Conservation (phyloP, 2,329 filamentous ascomycete genomes). For the Aspergillus sp. region DNA sequence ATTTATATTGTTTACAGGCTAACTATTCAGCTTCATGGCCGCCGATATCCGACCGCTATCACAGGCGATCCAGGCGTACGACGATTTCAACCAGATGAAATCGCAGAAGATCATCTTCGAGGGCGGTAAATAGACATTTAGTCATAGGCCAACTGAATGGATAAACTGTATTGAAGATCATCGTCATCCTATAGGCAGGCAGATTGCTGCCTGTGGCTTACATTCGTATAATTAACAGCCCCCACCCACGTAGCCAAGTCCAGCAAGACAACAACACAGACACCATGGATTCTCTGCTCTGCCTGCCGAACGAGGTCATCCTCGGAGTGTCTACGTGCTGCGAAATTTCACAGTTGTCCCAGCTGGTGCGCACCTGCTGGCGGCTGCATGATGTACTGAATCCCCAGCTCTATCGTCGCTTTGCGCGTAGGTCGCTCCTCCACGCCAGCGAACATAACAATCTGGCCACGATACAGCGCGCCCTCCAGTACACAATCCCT, state of each 20-base stretch:
- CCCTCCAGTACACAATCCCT: background rate
- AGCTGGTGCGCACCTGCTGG: background rate
- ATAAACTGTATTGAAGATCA: too few relatives aligned
- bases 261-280: background rate
- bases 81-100: conserved; percentile 68
- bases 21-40: conserved; percentile 64
- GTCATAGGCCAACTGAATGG: too few relatives aligned
- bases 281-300: background rate
- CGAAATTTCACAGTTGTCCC: background rate
- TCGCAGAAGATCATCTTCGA: conserved; percentile 71
- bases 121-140: conserved; percentile 20
- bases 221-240: background rate
- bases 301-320: background rate
- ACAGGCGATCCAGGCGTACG: conserved; percentile 61
- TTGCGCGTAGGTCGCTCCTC: background rate
- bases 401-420: background rate
- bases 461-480: background rate
- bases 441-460: background rate
- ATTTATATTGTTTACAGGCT: conserved; percentile 8
- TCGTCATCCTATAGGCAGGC: background rate
- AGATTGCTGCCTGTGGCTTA: background rate
- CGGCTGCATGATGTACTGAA: background rate
- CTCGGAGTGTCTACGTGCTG: background rate
- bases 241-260: background rate
- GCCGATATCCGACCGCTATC: conserved; percentile 69